phyloP scores from a whole-genome alignment of 1,139 yeast species.

The Yamadazyma membranifaciens region DNA sequence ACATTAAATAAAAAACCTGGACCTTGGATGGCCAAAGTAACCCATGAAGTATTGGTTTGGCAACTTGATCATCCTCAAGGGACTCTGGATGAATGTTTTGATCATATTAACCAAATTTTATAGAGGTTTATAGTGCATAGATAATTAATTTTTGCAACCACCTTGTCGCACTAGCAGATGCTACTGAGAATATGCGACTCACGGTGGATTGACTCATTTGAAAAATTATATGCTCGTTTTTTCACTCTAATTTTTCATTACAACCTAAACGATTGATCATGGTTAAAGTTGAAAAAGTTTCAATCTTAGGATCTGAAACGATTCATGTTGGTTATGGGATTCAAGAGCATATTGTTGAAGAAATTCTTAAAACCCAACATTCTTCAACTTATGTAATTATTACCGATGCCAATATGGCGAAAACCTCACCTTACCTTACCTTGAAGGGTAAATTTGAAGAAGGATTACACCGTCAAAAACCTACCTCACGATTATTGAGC shows the following conservation, averaged over 20 bases:
- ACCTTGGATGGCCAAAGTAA: conserved; percentile 70
- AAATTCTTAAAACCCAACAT: conserved; percentile 58
- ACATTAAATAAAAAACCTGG: conserved; percentile 67
- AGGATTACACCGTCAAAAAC: conserved; percentile 27
- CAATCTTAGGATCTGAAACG: conserved; percentile 76
- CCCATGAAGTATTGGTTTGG: conserved; percentile 60
- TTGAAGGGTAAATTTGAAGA: conserved; percentile 34
- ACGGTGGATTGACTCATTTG: conserved; percentile 2
- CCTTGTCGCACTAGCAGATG: background rate
- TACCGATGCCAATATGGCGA: conserved; percentile 79
- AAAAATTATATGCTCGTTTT: background rate
- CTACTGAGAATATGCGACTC: background rate
- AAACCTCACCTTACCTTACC: conserved; percentile 57
- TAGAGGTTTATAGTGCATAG: background rate
- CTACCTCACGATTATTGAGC: conserved; percentile 63
- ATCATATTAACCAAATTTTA: conserved; percentile 17
- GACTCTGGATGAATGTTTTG: conserved; percentile 52
- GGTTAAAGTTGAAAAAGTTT: conserved; percentile 50
- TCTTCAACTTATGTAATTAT: conserved; percentile 92
- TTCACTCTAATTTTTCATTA: conserved; percentile 1
- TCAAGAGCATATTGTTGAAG: conserved; percentile 70
- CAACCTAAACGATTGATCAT: conserved; percentile 12
- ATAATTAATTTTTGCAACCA: background rate
- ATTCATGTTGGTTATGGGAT: conserved; percentile 92
- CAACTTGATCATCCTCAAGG: conserved; percentile 70